Conservation (phyloP, 495 filamentous ascomycete genomes). For the Lasiosphaeris hirsuta region DNA sequence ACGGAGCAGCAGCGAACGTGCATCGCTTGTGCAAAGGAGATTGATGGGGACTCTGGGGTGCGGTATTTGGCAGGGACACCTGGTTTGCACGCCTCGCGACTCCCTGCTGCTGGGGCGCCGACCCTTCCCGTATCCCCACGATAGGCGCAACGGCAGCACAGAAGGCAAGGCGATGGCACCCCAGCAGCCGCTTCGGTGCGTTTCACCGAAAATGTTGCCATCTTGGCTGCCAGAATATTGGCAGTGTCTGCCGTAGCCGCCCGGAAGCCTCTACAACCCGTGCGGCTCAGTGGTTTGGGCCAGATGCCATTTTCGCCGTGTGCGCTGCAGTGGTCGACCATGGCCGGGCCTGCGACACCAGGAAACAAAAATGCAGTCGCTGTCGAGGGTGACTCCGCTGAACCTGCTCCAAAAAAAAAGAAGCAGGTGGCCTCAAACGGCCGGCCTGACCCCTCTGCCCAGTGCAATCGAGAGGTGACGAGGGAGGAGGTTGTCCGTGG, state of each 20-base stretch:
- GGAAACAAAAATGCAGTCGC: too few species aligned
- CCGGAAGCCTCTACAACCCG: slow-evolving; percentile 7
- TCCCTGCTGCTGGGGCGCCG: neutral
- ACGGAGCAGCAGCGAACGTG: slow-evolving; percentile 2
- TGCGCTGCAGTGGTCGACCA: too few species aligned
- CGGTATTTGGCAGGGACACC: neutral
- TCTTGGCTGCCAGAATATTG: slow-evolving; percentile 2
- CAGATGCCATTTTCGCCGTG: too few species aligned
- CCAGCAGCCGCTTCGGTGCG: slow-evolving; percentile 8
- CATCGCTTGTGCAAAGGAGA: slow-evolving; percentile 13
- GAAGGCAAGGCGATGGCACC: too few species aligned
- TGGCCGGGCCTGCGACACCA: too few species aligned
- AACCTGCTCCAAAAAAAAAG: too few species aligned
- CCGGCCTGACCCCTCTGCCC: too few species aligned
- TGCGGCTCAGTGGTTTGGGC: neutral
- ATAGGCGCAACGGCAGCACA: too few species aligned
- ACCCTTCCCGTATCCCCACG: neutral
- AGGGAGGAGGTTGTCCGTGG: neutral
- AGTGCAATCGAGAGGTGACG: slow-evolving; percentile 4
- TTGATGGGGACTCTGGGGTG: slow-evolving; percentile 1
- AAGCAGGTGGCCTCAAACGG: too few species aligned
- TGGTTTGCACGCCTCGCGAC: neutral
- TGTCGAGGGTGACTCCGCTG: too few species aligned
- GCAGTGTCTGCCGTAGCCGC: neutral
- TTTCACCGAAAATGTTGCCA: slow-evolving; percentile 15